Base-by-base conservation (phyloP, 176 grass and related monocot species). In the barley (Hordeum vulgare) region DNA sequence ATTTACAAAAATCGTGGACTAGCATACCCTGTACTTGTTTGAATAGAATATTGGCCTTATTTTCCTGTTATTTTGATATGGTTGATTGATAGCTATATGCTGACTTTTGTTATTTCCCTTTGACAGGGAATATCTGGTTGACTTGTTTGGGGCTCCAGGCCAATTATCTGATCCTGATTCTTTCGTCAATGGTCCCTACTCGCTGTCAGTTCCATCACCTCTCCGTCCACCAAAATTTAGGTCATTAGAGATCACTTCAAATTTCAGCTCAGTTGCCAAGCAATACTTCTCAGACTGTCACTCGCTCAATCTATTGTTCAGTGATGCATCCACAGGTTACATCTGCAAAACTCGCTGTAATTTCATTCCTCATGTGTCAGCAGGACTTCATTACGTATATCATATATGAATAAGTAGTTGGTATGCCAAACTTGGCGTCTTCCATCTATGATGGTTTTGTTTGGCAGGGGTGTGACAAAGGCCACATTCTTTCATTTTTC, bases 221-320 rank as follows among this genome's bases (percentile, higher is more conserved):
- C 85, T 98, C 25, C 96, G 74, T 58, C 96, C 96, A 68, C 93
- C 96, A 83, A 93, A 89, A 88, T 91, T 89, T 86, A 95, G 89
- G 74, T 88, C 93, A 31, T n/a, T 88, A 75, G 76, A 91, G 64
- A 85, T 91, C 71, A 90, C 78, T 74, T 82, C 79, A 83, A 91
- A 94, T 83, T 93, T 98, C 69, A 88, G 91, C 87, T 92, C 51
- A 25, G 85, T 98, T 44, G 96, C 96, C 61, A 98, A 93, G 86
- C 91, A 98, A 54, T 98, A 92, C 74, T 95, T 98, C 83, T 90
- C 82, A 61, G 93, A 98, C 76, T 98, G 96, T 63, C 91, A 90
- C 81, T 95, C 96, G 34, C 89, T 98, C 49, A 93, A 90, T 90
- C 91, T 98, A 79, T 88, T 93, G 61, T 98, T 98, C 59, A 89